Conservation (phyloP, 805 yeast genomes). For the Candida nemodendra region DNA sequence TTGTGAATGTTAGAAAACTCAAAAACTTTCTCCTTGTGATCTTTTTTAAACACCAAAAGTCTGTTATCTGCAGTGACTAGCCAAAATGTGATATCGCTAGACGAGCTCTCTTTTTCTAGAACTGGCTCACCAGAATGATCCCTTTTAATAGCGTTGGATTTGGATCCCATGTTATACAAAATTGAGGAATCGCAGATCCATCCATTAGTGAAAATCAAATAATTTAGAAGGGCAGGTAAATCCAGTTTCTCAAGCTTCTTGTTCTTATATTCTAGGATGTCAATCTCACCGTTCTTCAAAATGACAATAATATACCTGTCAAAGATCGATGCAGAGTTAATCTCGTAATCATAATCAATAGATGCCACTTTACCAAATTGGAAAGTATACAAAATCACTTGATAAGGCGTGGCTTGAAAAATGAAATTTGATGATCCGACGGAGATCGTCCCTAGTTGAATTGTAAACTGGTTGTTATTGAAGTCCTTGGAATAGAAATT, state of each 20-base stretch:
- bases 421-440: conserved; percentile 47
- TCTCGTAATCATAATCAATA: conserved; percentile 56
- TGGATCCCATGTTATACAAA: conserved; percentile 41
- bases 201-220: conserved; percentile 62
- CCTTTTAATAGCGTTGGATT: conserved; percentile 27
- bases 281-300: conserved; percentile 68
- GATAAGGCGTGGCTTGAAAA: conserved; percentile 71
- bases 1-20: conserved; percentile 50
- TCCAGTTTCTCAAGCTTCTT: conserved; percentile 29
- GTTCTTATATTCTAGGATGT: conserved; percentile 45
- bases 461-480: conserved; percentile 59
- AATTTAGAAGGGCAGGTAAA: conserved; percentile 34
- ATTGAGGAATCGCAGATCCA: conserved; percentile 54
- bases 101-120: conserved; percentile 19
- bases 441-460: conserved; percentile 55
- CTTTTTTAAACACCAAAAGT: conserved; percentile 58
- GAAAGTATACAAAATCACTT: conserved; percentile 60
- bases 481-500: conserved; percentile 62
- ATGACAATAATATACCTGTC: conserved; percentile 66
- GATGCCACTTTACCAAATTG: conserved; percentile 54
- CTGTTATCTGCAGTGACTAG: conserved; percentile 78
- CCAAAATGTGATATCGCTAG: conserved; percentile 49
- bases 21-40: conserved; percentile 51
- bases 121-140: conserved; percentile 23
- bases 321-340: conserved; percentile 58